Evolutionary conservation across 2,329 filamentous ascomycete species (phyloP).

Genomic region (Aspergillus texensis): DNA sequence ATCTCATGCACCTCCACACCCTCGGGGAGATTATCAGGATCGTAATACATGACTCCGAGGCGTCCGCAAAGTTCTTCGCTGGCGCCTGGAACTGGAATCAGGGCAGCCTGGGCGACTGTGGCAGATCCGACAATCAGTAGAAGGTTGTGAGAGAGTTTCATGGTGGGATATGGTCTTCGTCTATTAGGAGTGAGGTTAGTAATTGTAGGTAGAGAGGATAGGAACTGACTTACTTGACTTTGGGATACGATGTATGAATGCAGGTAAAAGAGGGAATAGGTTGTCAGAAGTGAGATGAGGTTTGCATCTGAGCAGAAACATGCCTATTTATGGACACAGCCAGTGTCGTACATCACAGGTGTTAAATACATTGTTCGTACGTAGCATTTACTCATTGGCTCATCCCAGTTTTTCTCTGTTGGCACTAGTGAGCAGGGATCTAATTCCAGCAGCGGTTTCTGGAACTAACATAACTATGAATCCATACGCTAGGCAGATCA

Average conservation of each 20-base stretch:
- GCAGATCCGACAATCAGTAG: neutral
- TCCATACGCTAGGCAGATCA: neutral
- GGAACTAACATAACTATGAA: neutral
- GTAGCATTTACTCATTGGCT: neutral
- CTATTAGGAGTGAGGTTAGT: neutral
- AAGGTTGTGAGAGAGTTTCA: neutral
- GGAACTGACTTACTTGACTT: neutral
- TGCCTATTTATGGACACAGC: neutral
- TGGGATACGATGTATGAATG: neutral
- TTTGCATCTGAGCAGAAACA: neutral
- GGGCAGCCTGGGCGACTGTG: neutral
- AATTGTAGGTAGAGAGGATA: accelerated
- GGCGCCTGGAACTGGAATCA: neutral
- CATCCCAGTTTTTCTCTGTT: too few relatives aligned
- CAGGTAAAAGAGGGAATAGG: neutral
- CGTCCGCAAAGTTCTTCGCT: neutral
- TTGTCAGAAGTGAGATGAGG: neutral
- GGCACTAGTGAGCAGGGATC: too few relatives aligned
- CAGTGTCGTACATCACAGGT: neutral
- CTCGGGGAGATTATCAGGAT: neutral
- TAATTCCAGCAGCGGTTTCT: neutral
- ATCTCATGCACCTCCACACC: neutral
- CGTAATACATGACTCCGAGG: neutral
- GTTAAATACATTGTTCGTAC: neutral
- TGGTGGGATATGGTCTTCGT: neutral